These are phyloP conservation scores for Cryptosporidium ryanae DNA, from an alignment of 169 alveolate species.

Conservation along the genomic window DNA sequence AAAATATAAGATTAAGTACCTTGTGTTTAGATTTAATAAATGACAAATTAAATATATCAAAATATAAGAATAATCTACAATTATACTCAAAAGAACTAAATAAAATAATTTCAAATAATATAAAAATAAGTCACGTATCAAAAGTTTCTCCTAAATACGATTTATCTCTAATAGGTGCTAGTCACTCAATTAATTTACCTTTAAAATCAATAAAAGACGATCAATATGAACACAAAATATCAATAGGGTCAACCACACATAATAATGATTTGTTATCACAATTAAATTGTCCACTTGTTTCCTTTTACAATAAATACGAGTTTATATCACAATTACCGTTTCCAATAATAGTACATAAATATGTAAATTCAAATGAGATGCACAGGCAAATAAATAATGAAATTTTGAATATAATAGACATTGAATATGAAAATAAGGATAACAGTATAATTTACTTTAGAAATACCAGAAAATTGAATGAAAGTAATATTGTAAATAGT, in stretches of 20 bases:
- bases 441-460: slow-evolving; percentile 18
- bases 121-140: slow-evolving; percentile 35
- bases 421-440: slow-evolving; percentile 39
- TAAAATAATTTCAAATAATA: slow-evolving; percentile 5
- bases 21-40: slow-evolving; percentile 28
- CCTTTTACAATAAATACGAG: slow-evolving; percentile 56
- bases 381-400: slow-evolving; percentile 11
- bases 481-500: background rate
- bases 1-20: slow-evolving; percentile 39
- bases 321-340: slow-evolving; percentile 64
- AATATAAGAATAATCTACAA: background rate
- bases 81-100: slow-evolving; percentile 9
- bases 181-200: slow-evolving; percentile 48
- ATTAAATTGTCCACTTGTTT: slow-evolving; percentile 56
- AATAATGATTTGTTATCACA: slow-evolving; percentile 55
- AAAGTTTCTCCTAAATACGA: slow-evolving; percentile 66
- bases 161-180: slow-evolving; percentile 16
- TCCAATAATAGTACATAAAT: slow-evolving; percentile 52
- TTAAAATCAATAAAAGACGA: slow-evolving; percentile 33
- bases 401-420: slow-evolving; percentile 8
- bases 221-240: slow-evolving; percentile 1
- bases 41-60: slow-evolving; percentile 4
- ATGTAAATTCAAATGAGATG: slow-evolving; percentile 47
- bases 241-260: slow-evolving; percentile 52
- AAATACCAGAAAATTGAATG: background rate